Evolutionary conservation across 495 filamentous ascomycete species (phyloP), one percentile per base, ranked within the genome.

Genomic region (Penicillium steckii): DNA sequence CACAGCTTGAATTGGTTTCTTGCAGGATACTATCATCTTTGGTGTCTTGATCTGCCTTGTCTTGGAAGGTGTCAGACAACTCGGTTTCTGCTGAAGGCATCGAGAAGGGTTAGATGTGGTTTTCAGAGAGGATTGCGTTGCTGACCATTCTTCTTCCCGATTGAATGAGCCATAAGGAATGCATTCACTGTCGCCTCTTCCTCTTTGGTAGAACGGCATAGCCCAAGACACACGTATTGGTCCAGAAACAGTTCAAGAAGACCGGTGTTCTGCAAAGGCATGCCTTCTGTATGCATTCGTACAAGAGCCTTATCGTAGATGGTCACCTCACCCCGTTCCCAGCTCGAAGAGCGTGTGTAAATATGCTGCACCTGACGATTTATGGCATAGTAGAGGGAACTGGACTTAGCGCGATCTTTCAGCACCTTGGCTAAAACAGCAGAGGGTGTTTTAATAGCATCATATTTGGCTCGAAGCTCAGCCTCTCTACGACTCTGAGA

Each of bases 231-330:
- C 3, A 78, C 48, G 40, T 64, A 72, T 53, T 79, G 68, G 24
- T 67, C 58, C 13, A 75, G 23, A 46, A 69, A 80, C 19, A 78
- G 48, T 41, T 73, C 67, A 7, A 76, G 46, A 3, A 66, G 70
- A 4, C 66, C 67, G 8, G 53, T 26, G 25, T 66, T 55, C 3
- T 48, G 23, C n/a, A 56, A 44, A n/a, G 42, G 10, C 63, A 46
- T 25, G 64, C 67, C 23, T 70, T 52, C 2, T 62, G 43, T 27
- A 60, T 69, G 5, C 78, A 65, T 9, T 50, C 48, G 13, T 6
- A 68, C 38, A 48, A 80, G 60, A 17, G 69, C 68, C 44, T 56
- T 64, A 53, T 80, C 74, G 29, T 65, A 73, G 51, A 71, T 50
- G 3, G 64, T 78, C 46, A 78, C 56, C 48, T 80, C 66, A n/a